Base-by-base conservation (phyloP, 2,329 filamentous ascomycete species). In the Arachnopeziza araneosa region DNA sequence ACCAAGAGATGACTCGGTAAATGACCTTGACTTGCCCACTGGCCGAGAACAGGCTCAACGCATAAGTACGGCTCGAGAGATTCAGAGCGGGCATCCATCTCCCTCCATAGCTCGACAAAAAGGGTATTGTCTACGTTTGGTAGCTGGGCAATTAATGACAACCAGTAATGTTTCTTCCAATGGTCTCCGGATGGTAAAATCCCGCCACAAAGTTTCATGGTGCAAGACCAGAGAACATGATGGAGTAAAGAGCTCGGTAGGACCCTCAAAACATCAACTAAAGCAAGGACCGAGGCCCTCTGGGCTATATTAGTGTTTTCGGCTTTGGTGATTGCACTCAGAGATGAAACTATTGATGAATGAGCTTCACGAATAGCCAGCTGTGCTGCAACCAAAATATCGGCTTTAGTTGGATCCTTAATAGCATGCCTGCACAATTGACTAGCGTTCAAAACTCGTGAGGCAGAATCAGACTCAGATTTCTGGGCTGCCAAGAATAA, bases 41-140 rank as follows among this genome's bases (percentile, higher is more conserved):
- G n/a, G 36, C 49, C 52, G 21, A 57, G 36, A 14, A 57, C n/a
- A 24, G 52, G 56, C 24, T 57, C 50, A 23, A 51, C 50, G 48
- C 52, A 57, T 44, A 53, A 48, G n/a, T 52, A 24, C 19, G 30
- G 5, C 1, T 21, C 44, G 14, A 57, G 30, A 24, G 56, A 26
- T 19, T 53, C 24, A 22, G 50, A 17, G 9, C 30, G 32, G 12
- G 32, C 14, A 53, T 57, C 56, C 30, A 57, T 48, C 48, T 57
- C 24, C n/a, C 48, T 53, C 50, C 50, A 57, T 4, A 57, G 12
- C 10, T 23, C 26, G 24, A 57, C n/a, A 53, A 57, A 57, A 17
- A 53, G 50, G 2, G 19, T 21, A 21, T 57, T 24, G 9, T 53
- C 24, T 21, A 57, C n/a, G 10, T 5, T 22, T 10, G 56, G 17